These are phyloP conservation scores for Annulohypoxylon moriforme DNA, from an alignment of 495 filamentous ascomycete species.

Conservation along the genomic window DNA sequence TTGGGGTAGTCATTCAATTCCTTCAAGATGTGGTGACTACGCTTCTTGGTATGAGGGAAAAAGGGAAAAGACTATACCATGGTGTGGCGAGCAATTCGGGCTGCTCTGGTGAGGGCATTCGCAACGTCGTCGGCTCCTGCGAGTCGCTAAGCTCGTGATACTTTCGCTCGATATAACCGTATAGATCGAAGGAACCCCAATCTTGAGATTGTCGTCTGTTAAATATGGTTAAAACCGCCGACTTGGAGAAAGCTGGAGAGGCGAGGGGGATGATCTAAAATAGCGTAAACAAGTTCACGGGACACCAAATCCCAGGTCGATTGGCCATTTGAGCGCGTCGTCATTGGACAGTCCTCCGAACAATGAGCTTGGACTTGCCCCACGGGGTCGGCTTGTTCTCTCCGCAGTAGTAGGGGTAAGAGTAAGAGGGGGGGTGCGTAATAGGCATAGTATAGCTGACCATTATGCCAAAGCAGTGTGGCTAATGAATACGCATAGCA, in stretches of 20 bases:
- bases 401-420: neutral
- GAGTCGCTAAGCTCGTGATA: constrained; percentile 11
- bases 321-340: constrained; percentile 20
- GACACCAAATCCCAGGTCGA: constrained; percentile 16
- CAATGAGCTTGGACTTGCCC: constrained; percentile 17
- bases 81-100: constrained; percentile 46
- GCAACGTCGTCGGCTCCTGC: constrained; percentile 30
- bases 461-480: constrained; percentile 31
- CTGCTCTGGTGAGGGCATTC: constrained; percentile 50
- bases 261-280: constrained; percentile 19
- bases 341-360: constrained; percentile 24
- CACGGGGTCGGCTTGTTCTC: constrained; percentile 26
- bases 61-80: constrained; percentile 36
- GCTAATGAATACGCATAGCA: constrained; percentile 27
- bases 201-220: constrained; percentile 24
- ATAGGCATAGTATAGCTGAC: constrained; percentile 32
- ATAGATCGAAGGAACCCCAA: constrained; percentile 2
- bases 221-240: constrained; percentile 47
- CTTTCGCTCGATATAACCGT: constrained; percentile 28
- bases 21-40: no score
- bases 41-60: neutral
- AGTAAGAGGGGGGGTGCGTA: neutral
- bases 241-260: constrained; percentile 22
- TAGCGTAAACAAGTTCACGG: constrained; percentile 29
- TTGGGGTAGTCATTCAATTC: neutral